A percentile compares a stretch with the other conserved stretches of the same genome.
phyloP scores from a whole-genome alignment of 805 yeast genomes.

The Spathaspora gorwiae region DNA sequence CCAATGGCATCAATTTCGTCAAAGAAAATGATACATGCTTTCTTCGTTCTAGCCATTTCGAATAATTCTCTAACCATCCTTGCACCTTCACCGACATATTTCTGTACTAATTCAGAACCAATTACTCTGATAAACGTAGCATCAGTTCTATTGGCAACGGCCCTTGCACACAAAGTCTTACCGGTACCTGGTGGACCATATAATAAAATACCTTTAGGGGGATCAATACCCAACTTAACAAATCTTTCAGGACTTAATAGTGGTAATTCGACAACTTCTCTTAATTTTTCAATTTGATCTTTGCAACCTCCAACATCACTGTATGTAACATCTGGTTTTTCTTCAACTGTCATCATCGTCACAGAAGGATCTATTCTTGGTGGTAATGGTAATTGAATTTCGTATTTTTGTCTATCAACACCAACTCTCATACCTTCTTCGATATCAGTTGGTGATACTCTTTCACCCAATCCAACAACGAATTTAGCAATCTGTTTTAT shows the following conservation, averaged over 20 bases:
- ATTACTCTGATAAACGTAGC: slow-evolving; percentile 97
- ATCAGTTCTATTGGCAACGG: slow-evolving; percentile 98
- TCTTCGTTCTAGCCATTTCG: slow-evolving; percentile 98
- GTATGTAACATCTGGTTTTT: slow-evolving; percentile 97
- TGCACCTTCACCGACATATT: slow-evolving; percentile 99
- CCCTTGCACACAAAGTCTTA: slow-evolving; percentile 96
- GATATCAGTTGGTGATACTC: slow-evolving; percentile 96
- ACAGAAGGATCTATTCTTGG: slow-evolving; percentile 97
- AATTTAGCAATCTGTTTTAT: slow-evolving; percentile 97
- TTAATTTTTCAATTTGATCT: slow-evolving; percentile 92
- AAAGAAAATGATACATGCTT: slow-evolving; percentile 95
- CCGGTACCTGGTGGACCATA: slow-evolving; percentile 99
- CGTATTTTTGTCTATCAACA: slow-evolving; percentile 94
- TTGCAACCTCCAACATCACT: slow-evolving; percentile 98
- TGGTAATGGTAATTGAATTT: slow-evolving; percentile 94
- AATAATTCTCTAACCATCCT: slow-evolving; percentile 98
- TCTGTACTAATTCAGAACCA: slow-evolving; percentile 97
- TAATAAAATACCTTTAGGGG: slow-evolving; percentile 94
- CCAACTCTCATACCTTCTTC: slow-evolving; percentile 99
- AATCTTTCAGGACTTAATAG: slow-evolving; percentile 93
- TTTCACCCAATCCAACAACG: slow-evolving; percentile 93
- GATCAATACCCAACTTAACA: slow-evolving; percentile 95
- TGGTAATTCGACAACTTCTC: slow-evolving; percentile 96
- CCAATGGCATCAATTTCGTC: slow-evolving; percentile 99
- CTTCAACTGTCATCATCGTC: slow-evolving; percentile 99